These are phyloP conservation scores for Colletotrichum cordylinicola DNA, from an alignment of 2,329 filamentous ascomycete genomes.

Conservation along the genomic window DNA sequence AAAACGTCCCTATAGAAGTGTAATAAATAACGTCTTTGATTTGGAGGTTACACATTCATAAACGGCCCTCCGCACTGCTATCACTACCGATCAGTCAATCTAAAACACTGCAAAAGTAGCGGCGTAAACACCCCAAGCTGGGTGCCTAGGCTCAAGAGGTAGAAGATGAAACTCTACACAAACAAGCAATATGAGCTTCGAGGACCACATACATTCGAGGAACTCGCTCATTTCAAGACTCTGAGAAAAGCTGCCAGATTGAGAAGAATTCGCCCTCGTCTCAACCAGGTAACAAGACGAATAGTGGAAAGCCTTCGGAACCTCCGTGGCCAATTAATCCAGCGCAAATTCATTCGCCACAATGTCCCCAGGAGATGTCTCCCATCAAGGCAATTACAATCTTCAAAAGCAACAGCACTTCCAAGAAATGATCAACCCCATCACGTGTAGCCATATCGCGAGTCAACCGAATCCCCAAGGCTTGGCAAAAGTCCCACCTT, in stretches of 20 bases:
- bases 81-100: not conserved
- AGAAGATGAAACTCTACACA: fast-evolving
- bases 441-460: not conserved
- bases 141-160: not conserved
- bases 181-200: not conserved
- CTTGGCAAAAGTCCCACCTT: not conserved
- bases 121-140: not conserved
- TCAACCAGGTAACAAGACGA: not conserved
- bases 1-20: not conserved
- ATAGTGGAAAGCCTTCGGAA: not conserved
- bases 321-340: not conserved
- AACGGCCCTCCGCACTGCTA: not conserved
- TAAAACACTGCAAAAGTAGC: not conserved
- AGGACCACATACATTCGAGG: fast-evolving
- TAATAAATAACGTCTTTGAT: not conserved
- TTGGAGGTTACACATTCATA: not conserved
- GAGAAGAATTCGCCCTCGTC: not conserved
- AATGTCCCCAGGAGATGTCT: not conserved
- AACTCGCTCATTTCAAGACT: not conserved
- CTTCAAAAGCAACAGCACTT: not conserved
- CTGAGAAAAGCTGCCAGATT: not conserved
- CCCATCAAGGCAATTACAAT: not conserved
- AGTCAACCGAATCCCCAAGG: not conserved
- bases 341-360: not conserved
- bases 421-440: not conserved